Conservation (phyloP, 768 basidiomycete species). For the Rhizopogon salebrosus region DNA sequence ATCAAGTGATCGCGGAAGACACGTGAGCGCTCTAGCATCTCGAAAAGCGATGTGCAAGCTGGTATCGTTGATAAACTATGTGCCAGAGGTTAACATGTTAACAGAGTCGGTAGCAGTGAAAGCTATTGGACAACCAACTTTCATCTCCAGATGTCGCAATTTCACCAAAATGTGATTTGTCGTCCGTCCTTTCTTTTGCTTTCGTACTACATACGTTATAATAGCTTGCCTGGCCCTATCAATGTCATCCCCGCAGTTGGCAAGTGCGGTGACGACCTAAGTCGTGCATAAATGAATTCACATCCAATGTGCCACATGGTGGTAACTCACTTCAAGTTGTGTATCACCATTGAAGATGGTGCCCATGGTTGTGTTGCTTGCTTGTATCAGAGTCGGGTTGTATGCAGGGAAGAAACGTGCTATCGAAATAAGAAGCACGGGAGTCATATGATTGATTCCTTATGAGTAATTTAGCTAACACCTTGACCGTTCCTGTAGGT, state of each 20-base stretch:
- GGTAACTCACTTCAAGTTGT: constrained; percentile 20
- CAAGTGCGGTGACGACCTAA: constrained; percentile 28
- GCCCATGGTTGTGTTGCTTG: neutral
- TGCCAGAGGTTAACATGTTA: neutral
- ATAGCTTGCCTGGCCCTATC: constrained; percentile 21
- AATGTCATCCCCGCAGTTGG: constrained; percentile 27
- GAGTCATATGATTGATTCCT: neutral
- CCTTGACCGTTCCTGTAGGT: too few species aligned
- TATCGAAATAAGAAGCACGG: neutral
- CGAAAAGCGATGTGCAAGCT: constrained; percentile 26
- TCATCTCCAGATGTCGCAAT: constrained; percentile 22
- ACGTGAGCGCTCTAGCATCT: constrained; percentile 26
- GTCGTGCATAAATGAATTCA: neutral
- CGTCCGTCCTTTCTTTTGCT: constrained; percentile 23
- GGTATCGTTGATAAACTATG: constrained; percentile 25
- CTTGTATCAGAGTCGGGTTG: neutral
- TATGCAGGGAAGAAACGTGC: neutral
- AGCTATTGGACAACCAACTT: constrained; percentile 12
- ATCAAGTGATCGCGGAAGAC: constrained; percentile 19
- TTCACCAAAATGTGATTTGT: constrained; percentile 27
- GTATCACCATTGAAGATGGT: constrained; percentile 23
- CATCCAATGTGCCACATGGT: neutral
- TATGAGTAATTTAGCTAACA: neutral
- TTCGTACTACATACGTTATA: constrained; percentile 24
- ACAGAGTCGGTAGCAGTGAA: neutral